Percentiles rank a stretch among this genome's conserved stretches.
Evolutionary conservation across 306 rosid genomes (phyloP).

Genomic region (Crataegus laevigata): DNA sequence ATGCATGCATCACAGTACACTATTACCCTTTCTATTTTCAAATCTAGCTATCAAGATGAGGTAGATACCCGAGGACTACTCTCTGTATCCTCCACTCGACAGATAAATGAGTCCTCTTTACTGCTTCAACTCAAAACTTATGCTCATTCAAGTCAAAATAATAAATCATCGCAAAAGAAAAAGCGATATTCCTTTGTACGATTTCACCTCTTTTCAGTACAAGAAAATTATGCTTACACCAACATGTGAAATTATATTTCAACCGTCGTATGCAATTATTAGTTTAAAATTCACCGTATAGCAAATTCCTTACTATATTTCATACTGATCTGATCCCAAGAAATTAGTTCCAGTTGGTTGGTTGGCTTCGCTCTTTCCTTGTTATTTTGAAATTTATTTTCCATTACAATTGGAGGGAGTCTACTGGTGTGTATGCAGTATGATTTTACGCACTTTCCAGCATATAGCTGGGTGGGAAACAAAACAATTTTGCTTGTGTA

Average conservation of each 20-base stretch:
- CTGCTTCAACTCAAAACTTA: background rate
- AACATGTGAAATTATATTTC: background rate
- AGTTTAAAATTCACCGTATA: background rate
- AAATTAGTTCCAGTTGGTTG: background rate
- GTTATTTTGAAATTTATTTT: background rate
- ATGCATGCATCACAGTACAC: background rate
- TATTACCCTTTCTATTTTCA: background rate
- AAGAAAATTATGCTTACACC: background rate
- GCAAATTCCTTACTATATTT: background rate
- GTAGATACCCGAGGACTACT: background rate
- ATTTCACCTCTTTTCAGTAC: background rate
- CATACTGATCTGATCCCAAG: background rate
- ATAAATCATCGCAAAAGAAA: background rate
- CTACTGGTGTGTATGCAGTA: background rate
- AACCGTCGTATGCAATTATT: too few relatives aligned
- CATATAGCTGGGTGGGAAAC: background rate
- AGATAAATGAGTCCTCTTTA: background rate
- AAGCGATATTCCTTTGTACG: background rate
- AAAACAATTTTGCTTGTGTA: background rate
- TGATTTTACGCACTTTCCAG: background rate
- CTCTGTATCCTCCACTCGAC: background rate
- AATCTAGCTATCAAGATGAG: background rate
- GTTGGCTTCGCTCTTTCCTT: background rate
- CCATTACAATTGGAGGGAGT: background rate
- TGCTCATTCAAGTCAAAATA: background rate